phyloP scores from a whole-genome alignment of 2,329 filamentous ascomycete genomes.

The Colletotrichum karsti region DNA sequence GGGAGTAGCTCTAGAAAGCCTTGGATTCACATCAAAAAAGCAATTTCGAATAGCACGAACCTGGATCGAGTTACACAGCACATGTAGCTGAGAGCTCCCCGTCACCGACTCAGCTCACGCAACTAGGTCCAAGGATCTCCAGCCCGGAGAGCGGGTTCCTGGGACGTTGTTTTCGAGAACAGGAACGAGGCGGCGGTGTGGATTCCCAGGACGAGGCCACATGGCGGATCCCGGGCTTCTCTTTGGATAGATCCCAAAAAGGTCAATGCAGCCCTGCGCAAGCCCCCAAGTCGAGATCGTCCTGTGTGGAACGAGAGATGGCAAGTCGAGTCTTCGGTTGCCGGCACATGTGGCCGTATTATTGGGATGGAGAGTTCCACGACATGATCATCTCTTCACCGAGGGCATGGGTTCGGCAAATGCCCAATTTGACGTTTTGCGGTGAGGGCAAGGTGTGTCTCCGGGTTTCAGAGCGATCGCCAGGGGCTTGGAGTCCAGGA shows the following conservation, averaged over 20 bases:
- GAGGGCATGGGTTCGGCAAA: background rate
- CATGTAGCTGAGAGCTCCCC: background rate
- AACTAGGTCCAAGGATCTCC: background rate
- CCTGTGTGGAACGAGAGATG: background rate
- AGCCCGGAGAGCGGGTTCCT: slow-evolving; percentile 6
- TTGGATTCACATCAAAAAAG: no score
- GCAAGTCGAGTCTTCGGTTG: background rate
- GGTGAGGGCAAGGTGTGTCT: slow-evolving; percentile 2
- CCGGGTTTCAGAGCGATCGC: slow-evolving; percentile 23
- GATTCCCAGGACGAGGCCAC: slow-evolving; percentile 10
- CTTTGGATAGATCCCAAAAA: slow-evolving; percentile 14
- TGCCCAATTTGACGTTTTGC: background rate
- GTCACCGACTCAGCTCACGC: background rate
- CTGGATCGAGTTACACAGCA: background rate
- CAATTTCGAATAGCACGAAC: no score
- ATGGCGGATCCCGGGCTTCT: slow-evolving; percentile 18
- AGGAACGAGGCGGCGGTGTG: background rate
- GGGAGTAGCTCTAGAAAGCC: background rate
- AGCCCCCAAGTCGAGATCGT: background rate
- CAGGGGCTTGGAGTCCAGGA: slow-evolving; percentile 11
- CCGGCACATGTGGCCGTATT: slow-evolving; percentile 9
- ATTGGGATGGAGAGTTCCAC: slow-evolving; percentile 2
- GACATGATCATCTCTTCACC: background rate
- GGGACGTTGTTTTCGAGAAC: background rate
- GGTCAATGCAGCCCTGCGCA: slow-evolving; percentile 18